phyloP scores from a whole-genome alignment of 495 filamentous ascomycete genomes.

The Trichoderma asperelloides region DNA sequence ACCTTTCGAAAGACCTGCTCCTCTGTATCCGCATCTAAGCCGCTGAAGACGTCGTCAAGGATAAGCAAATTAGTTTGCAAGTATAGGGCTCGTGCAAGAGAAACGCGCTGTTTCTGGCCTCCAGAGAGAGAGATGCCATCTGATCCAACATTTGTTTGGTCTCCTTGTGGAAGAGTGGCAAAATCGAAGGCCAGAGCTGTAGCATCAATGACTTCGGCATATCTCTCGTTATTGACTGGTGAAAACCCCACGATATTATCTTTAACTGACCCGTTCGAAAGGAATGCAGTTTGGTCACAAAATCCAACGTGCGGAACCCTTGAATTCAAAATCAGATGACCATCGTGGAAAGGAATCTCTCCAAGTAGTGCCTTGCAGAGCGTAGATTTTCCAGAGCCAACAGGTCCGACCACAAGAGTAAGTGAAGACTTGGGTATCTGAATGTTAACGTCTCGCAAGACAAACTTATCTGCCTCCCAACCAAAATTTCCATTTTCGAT shows the following conservation, averaged over 20 bases:
- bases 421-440: conserved; percentile 24
- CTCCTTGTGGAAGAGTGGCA: conserved; percentile 40
- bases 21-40: conserved; percentile 51
- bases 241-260: conserved; percentile 48
- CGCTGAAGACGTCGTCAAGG: conserved; percentile 31
- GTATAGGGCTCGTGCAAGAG: conserved; percentile 19
- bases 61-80: conserved; percentile 13
- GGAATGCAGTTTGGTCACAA: conserved; percentile 38
- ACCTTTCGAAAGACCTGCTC: conserved; percentile 46
- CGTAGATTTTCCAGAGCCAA: conserved; percentile 42
- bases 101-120: conserved; percentile 55
- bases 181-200: conserved; percentile 53
- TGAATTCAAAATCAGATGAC: conserved; percentile 15
- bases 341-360: conserved; percentile 29
- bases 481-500: conserved; percentile 27
- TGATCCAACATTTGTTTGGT: conserved; percentile 51
- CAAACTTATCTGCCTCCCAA: conserved; percentile 29
- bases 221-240: conserved; percentile 46
- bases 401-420: conserved; percentile 34
- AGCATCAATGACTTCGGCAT: conserved; percentile 49
- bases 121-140: conserved; percentile 54
- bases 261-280: conserved; percentile 49
- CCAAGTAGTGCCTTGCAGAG: conserved; percentile 40
- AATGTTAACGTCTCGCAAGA: conserved; percentile 27
- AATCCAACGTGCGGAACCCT: conserved; percentile 17